phyloP scores from a whole-genome alignment of 1,139 yeast species.

The Taphrina confusa region DNA sequence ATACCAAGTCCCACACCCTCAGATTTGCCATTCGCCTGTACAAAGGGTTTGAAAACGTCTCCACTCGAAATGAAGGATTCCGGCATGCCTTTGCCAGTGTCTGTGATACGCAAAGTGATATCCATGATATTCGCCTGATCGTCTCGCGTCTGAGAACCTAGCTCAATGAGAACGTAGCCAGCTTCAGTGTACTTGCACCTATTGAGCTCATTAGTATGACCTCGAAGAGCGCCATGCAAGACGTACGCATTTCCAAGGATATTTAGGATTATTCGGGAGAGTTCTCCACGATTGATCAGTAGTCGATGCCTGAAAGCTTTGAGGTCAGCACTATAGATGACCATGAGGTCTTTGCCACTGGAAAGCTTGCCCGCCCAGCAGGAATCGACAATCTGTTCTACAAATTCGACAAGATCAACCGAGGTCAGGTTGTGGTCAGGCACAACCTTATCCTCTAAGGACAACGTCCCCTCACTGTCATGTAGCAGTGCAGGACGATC shows the following conservation, averaged over 20 bases:
- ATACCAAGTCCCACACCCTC: slow-evolving; percentile 47
- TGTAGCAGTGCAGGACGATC: neutral
- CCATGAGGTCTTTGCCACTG: neutral
- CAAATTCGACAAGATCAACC: slow-evolving; percentile 13
- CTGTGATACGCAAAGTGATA: slow-evolving; percentile 79
- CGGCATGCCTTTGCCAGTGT: slow-evolving; percentile 82
- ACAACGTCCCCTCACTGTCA: neutral
- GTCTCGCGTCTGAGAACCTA: neutral
- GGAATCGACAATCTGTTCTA: slow-evolving; percentile 18
- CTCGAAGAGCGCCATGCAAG: too few relatives aligned
- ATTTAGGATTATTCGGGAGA: slow-evolving; percentile 80
- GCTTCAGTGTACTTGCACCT: slow-evolving; percentile 82
- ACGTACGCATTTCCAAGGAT: slow-evolving; percentile 64
- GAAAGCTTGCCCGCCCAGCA: slow-evolving; percentile 27
- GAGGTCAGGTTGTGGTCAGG: neutral
- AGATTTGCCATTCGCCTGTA: slow-evolving; percentile 91
- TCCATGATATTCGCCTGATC: neutral
- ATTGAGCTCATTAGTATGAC: too few relatives aligned
- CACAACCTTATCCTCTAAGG: neutral
- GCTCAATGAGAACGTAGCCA: slow-evolving; percentile 56
- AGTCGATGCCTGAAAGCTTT: neutral
- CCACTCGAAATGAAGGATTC: slow-evolving; percentile 68
- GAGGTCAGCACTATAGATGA: neutral
- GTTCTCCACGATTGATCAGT: slow-evolving; percentile 25
- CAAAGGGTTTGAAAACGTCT: slow-evolving; percentile 76